Evolutionary conservation across 805 yeast genomes (phyloP).

Genomic region (Peterozyma toletana): DNA sequence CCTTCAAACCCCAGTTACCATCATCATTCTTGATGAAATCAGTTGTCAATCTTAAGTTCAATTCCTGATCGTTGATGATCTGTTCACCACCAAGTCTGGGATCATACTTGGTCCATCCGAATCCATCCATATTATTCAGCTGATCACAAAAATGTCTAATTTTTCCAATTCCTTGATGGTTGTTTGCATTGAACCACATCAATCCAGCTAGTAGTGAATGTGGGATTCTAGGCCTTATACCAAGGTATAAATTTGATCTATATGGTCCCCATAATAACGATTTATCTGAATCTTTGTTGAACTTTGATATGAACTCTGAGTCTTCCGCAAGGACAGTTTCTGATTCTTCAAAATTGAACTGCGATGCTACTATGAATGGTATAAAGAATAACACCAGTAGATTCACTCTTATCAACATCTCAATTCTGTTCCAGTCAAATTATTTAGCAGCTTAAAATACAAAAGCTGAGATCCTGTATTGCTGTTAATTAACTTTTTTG

Average conservation of each 20-base stretch:
- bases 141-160: slow-evolving; percentile 75
- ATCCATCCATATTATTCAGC: slow-evolving; percentile 59
- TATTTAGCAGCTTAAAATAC: too few species aligned
- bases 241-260: slow-evolving; percentile 79
- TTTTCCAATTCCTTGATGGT: slow-evolving; percentile 41
- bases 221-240: slow-evolving; percentile 78
- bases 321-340: background rate
- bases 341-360: background rate
- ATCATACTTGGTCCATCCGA: slow-evolving; percentile 85
- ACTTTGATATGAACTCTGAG: background rate
- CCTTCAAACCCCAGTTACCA: slow-evolving; percentile 74
- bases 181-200: slow-evolving; percentile 78
- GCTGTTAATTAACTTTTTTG: too few species aligned
- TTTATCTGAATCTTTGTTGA: background rate
- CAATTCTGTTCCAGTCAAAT: too few species aligned
- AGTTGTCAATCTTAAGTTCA: slow-evolving; percentile 54
- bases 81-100: slow-evolving; percentile 85
- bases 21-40: slow-evolving; percentile 69
- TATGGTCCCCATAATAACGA: slow-evolving; percentile 90
- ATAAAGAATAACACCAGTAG: too few species aligned
- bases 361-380: slow-evolving; percentile 1
- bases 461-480: too few species aligned
- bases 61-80: slow-evolving; percentile 57
- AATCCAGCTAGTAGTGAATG: slow-evolving; percentile 69
- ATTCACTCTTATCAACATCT: too few species aligned